Base-by-base conservation (phyloP, 306 rosid genomes). In the Hippophae rhamnoides region DNA sequence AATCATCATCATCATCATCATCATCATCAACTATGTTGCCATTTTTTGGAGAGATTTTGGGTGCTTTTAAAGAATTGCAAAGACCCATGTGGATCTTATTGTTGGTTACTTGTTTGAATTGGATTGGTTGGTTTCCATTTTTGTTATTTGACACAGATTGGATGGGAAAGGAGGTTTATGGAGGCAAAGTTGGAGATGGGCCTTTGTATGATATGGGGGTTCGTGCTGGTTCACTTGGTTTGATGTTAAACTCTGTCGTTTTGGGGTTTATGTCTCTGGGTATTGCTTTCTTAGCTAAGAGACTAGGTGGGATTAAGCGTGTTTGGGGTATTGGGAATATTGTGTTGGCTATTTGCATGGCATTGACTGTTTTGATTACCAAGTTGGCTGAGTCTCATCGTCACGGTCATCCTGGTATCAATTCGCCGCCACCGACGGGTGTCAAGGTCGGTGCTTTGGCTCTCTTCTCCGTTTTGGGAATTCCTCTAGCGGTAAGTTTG, bases 91-190 rank as follows among this genome's bases (percentile, higher is more conserved):
- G 90, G 85, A 57, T 87, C 11, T 58, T 92, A 3, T 41, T 92
- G 0, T n/a, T 87, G 47, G 98, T 92, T 69, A 92, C 98, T 62
- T 78, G 86, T 14, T 73, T 87, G 0, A 92, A 92, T 7, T 92
- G 98, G 96, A 55, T 87, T 26, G 98, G 89, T 0, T 92, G 98
- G 96, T 92, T 87, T 45, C 96, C 96, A 0, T 92, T 92, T 74
- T 14, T 92, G 61, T 54, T 92, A 38, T 92, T 78, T 60, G 96
- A 92, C 69, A 92, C 98, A 0, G 98, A 92, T 53, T 92, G 98
- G 98, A 92, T 85, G 98, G 98, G 98, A 1, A 44, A 10, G 7
- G 98, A 92, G 67, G 96, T 92, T 31, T 92, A 74, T 38, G 98
- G 98, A 0, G 98, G 98, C 5, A 58, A 49, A n/a, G 87, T 75